Evolutionary conservation across 176 grass and related monocot genomes (phyloP).

Genomic region (Oryza meridionalis): DNA sequence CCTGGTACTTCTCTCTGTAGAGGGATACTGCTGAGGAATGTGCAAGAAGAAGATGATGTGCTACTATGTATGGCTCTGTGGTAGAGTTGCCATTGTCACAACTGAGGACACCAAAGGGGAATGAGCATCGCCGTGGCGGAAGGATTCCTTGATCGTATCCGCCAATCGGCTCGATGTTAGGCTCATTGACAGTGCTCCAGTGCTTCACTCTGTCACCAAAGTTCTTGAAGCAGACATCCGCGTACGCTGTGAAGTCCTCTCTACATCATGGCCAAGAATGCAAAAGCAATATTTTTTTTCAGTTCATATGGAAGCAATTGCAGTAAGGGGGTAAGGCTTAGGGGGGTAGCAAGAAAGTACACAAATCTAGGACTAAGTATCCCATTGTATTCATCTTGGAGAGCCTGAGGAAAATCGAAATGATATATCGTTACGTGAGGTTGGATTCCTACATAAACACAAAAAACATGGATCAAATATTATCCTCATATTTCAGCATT

Average conservation of each 20-base stretch:
- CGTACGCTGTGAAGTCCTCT: slow-evolving; percentile 85
- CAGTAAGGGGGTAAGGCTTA: background rate
- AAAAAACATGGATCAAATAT: slow-evolving; percentile 13
- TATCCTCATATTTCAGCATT: background rate
- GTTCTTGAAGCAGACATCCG: slow-evolving; percentile 86
- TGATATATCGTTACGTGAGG: slow-evolving; percentile 87
- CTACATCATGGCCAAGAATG: slow-evolving; percentile 41
- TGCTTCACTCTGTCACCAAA: slow-evolving; percentile 85
- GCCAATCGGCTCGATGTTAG: slow-evolving; percentile 66
- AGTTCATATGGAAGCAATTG: background rate
- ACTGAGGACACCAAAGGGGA: slow-evolving; percentile 54
- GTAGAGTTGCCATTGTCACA: slow-evolving; percentile 81
- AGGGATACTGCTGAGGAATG: slow-evolving; percentile 69
- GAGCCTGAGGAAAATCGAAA: slow-evolving; percentile 89
- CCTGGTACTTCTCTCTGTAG: slow-evolving; percentile 78
- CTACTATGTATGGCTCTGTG: slow-evolving; percentile 77
- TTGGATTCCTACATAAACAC: slow-evolving; percentile 67
- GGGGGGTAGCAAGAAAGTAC: slow-evolving; percentile 41
- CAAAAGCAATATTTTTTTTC: background rate
- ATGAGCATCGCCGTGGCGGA: slow-evolving; percentile 70
- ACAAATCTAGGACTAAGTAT: slow-evolving; percentile 74
- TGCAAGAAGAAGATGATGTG: slow-evolving; percentile 73
- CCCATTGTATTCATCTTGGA: slow-evolving; percentile 77
- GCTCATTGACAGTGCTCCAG: slow-evolving; percentile 87
- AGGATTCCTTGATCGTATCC: slow-evolving; percentile 68